A percentile compares a stretch with the other conserved stretches of the same genome.
Conservation (phyloP, 805 yeast genomes). For the Nematodospora valgi region DNA sequence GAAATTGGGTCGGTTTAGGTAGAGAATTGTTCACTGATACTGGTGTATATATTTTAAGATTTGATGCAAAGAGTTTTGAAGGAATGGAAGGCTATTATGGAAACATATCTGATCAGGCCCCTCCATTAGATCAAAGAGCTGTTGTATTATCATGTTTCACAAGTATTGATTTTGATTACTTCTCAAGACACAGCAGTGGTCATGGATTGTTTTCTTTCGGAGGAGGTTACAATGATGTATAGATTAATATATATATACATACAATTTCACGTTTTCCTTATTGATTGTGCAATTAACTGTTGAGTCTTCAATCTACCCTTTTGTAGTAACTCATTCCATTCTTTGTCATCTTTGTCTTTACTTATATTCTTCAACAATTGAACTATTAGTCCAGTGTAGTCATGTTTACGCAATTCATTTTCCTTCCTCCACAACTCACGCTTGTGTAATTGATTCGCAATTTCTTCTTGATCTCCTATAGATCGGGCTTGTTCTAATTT, state of each 20-base stretch:
- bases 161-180: constrained; percentile 92
- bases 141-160: constrained; percentile 83
- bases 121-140: constrained; percentile 81
- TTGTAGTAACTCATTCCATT: constrained; percentile 31
- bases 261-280: no score
- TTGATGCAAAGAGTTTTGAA: constrained; percentile 69
- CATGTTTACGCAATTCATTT: constrained; percentile 51
- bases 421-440: constrained; percentile 53
- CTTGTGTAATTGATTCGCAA: constrained; percentile 41
- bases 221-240: constrained; percentile 8
- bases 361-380: constrained; percentile 43
- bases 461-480: constrained; percentile 37
- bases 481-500: constrained; percentile 35
- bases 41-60: constrained; percentile 82
- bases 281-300: constrained; percentile 1
- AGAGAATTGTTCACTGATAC: constrained; percentile 93
- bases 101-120: constrained; percentile 35
- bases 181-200: constrained; percentile 80
- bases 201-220: constrained; percentile 42
- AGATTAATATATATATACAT: background rate
- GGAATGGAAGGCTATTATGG: constrained; percentile 55
- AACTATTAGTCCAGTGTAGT: constrained; percentile 49
- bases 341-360: constrained; percentile 28
- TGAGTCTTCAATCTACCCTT: constrained; percentile 20
- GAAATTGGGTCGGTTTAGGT: constrained; percentile 95